Base-by-base conservation (phyloP, 305 asterid genomes). In the Euphrasia arctica region DNA sequence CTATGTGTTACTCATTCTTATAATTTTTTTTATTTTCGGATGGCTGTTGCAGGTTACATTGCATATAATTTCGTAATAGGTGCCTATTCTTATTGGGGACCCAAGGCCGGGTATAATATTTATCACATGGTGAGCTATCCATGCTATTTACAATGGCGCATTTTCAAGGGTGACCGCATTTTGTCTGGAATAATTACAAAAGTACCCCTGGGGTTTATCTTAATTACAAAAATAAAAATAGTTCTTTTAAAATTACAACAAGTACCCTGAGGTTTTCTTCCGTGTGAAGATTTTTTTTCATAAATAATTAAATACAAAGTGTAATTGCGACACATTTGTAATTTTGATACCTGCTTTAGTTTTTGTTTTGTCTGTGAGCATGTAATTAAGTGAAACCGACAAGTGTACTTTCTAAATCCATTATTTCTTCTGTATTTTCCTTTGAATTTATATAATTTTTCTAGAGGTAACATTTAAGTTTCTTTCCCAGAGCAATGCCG, bases 41-140 rank as follows among this genome's bases (percentile, higher is more conserved):
- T 73, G 75, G 15, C 63, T 72, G 41, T 68, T 77, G 80, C 90
- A 91, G 98, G 96, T 45, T 89, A 92, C 79, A 82, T 90, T 56
- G 95, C 96, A n/a, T 92, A 92, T 74, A 92, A 92, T 78, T 92
- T 92, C 63, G 98, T 92, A 45, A 87, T 92, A 39, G 98, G 98
- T 67, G 86, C 98, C 58, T 92, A 92, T 74, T 92, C 98, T 56
- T 92, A 87, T 66, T 92, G 98, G 98, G 98, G 98, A 52, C 98
- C 98, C 49, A 92, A 92, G 86, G 98, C 98, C 12, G 97, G 98
- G 66, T 87, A 87, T 76, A 83, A 77, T 74, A 89, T 92, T 70
- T 92, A 89, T 72, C 87, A 87, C 69, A 89, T 92, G 98, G 98
- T 91, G 80, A 82, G 80, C 71, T 62, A 65, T 74, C 59, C 39